These are phyloP conservation scores for Quercus alba DNA, from an alignment of 306 rosid genomes.

Conservation along the genomic window DNA sequence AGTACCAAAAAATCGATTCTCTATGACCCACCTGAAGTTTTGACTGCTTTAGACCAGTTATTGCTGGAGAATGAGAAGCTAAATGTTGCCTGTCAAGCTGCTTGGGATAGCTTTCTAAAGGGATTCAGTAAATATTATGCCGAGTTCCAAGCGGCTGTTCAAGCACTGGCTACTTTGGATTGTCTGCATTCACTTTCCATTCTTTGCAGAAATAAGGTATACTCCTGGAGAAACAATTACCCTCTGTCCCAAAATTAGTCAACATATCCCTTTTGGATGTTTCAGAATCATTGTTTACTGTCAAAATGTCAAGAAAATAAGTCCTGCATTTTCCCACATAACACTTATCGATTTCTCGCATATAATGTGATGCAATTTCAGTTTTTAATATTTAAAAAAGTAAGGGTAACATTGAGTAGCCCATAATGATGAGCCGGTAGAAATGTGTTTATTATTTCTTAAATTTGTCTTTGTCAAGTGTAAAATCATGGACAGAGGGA, in stretches of 20 bases:
- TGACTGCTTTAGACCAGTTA: conserved; percentile 65
- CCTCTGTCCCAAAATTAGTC: neutral
- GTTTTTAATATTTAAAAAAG: too few species aligned
- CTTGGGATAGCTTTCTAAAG: conserved; percentile 80
- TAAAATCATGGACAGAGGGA: neutral
- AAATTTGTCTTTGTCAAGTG: neutral
- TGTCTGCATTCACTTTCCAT: conserved; percentile 86
- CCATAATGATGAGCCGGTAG: neutral
- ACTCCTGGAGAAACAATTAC: conserved; percentile 15
- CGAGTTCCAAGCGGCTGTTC: conserved; percentile 78
- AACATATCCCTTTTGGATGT: neutral
- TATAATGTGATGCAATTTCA: neutral
- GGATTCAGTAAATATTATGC: conserved; percentile 63
- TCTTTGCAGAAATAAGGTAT: conserved; percentile 88
- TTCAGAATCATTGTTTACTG: neutral
- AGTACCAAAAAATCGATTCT: conserved; percentile 83
- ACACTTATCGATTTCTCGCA: neutral
- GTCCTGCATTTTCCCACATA: neutral
- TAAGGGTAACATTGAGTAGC: too few species aligned
- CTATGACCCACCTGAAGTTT: conserved; percentile 91
- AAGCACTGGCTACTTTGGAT: conserved; percentile 86
- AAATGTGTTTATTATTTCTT: neutral
- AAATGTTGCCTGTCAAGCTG: conserved; percentile 58
- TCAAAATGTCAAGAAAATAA: neutral
- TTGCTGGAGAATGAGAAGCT: conserved; percentile 80